These are phyloP conservation scores for Vitis riparia DNA, from an alignment of 164 flowering plant genomes.

Conservation along the genomic window DNA sequence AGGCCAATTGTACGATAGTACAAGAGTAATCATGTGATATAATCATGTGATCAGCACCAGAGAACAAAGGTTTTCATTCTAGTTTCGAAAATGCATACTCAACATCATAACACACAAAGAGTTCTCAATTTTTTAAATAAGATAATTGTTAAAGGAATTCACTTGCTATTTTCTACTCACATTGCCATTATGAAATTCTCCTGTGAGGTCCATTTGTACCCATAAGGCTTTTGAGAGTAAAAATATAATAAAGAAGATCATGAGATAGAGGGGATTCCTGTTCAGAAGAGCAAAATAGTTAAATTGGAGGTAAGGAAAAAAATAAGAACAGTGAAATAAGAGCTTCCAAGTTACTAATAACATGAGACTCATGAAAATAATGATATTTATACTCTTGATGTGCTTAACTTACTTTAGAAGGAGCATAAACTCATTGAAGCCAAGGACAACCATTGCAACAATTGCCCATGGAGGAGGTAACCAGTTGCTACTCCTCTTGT, in stretches of 20 bases:
- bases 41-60: no score
- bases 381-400: neutral
- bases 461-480: slow-evolving; percentile 91
- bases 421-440: slow-evolving; percentile 73
- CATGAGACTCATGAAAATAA: neutral
- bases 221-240: slow-evolving; percentile 60
- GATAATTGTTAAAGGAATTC: no score
- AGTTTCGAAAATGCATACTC: no score
- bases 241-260: slow-evolving; percentile 41
- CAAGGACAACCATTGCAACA: slow-evolving; percentile 58
- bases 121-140: no score
- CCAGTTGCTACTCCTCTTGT: slow-evolving; percentile 65
- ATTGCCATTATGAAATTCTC: slow-evolving; percentile 57
- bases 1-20: no score
- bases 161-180: slow-evolving; percentile 39
- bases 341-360: no score
- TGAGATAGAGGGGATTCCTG: slow-evolving; percentile 80
- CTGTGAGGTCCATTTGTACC: slow-evolving; percentile 62
- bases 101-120: no score
- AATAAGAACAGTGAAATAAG: neutral
- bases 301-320: neutral
- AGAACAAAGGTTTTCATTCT: no score
- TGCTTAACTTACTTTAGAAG: slow-evolving; percentile 47
- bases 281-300: slow-evolving; percentile 1
- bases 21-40: no score